These are phyloP conservation scores for Eucalyptus marginata DNA, from an alignment of 345 rosid species.

Conservation along the genomic window DNA sequence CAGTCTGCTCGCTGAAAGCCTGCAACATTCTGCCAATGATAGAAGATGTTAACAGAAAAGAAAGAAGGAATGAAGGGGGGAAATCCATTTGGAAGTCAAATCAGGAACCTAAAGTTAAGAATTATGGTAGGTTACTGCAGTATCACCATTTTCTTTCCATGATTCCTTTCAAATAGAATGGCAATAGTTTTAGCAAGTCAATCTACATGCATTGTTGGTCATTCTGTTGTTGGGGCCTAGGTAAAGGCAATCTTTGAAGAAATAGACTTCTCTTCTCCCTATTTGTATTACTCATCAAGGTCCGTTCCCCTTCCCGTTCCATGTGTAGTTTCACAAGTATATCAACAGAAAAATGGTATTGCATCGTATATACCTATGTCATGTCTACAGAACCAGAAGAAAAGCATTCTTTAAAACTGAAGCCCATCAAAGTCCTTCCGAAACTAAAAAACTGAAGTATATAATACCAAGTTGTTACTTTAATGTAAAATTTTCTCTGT, in stretches of 20 bases:
- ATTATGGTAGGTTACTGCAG: neutral
- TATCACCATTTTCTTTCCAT: neutral
- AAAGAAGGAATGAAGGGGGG: neutral
- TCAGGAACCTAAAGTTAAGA: neutral
- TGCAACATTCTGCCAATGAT: constrained; percentile 68
- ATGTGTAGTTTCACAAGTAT: neutral
- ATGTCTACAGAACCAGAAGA: neutral
- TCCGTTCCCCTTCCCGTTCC: neutral
- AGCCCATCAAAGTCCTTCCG: neutral
- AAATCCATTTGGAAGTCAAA: neutral
- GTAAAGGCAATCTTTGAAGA: neutral
- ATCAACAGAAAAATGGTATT: neutral
- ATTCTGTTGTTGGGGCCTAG: neutral
- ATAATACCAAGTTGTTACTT: neutral
- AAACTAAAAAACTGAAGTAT: neutral
- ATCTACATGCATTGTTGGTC: neutral
- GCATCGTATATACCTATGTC: neutral
- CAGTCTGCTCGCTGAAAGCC: constrained; percentile 78
- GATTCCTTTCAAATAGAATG: neutral
- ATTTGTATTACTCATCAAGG: neutral
- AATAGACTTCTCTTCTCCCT: neutral
- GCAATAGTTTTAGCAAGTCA: neutral
- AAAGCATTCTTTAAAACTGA: neutral
- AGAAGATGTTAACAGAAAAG: neutral
- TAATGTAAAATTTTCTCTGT: neutral